phyloP scores from a whole-genome alignment of 352 stramenopile genomes.

The Salisapilia sapeloensis region DNA sequence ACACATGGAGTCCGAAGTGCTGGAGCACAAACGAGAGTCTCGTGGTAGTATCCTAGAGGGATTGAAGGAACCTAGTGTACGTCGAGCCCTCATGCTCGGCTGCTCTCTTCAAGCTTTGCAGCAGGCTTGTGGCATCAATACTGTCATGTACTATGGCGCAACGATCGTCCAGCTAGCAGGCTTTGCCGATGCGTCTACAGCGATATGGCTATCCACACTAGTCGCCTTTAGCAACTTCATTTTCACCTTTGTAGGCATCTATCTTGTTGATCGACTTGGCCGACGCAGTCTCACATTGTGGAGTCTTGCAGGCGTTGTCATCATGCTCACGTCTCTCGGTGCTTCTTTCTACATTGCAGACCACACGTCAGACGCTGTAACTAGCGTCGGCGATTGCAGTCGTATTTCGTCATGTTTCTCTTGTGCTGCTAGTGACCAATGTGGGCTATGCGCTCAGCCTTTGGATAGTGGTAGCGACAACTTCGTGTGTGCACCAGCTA shows the following conservation, averaged over 20 bases:
- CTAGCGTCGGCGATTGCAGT: conserved; percentile 11
- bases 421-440: conserved; percentile 36
- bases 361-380: conserved; percentile 9
- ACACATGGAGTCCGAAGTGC: conserved; percentile 34
- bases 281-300: conserved; percentile 26
- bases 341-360: conserved; percentile 22
- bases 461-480: neutral
- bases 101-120: conserved; percentile 44
- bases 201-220: conserved; percentile 63
- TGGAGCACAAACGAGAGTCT: conserved; percentile 2
- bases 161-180: conserved; percentile 71
- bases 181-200: conserved; percentile 45
- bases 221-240: conserved; percentile 56
- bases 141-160: conserved; percentile 77
- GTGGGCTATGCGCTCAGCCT: conserved; percentile 20
- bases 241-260: conserved; percentile 45
- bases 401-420: conserved; percentile 37
- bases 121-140: conserved; percentile 78
- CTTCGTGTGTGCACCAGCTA: conserved; percentile 14
- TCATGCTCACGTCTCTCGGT: conserved; percentile 22
- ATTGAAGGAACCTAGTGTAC: conserved; percentile 11
- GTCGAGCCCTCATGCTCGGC: conserved; percentile 26
- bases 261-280: conserved; percentile 28
- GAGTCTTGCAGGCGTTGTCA: conserved; percentile 22
- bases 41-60: conserved; percentile 9